phyloP scores from a whole-genome alignment of 2,329 filamentous ascomycete genomes.

The Ceratocystis lukuohia region DNA sequence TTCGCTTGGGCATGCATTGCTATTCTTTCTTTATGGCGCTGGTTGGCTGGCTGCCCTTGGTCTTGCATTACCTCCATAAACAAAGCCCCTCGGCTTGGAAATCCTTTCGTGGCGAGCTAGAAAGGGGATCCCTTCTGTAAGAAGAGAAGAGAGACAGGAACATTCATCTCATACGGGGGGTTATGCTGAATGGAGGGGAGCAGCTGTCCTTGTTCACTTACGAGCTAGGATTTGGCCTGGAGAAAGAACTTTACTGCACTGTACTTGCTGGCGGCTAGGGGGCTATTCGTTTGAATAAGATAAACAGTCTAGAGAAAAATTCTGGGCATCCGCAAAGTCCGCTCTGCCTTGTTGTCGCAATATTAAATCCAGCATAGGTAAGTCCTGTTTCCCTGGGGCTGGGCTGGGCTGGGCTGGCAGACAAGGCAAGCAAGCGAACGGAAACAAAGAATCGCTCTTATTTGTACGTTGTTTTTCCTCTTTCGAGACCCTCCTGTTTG shows the following conservation, averaged over 20 bases:
- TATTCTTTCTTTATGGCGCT: no score
- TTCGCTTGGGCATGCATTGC: no score
- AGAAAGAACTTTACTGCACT: no score
- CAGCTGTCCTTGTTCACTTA: no score
- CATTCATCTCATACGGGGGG: no score
- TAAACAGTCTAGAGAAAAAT: neutral
- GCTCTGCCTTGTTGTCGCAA: neutral
- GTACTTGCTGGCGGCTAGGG: no score
- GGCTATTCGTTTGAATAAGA: no score
- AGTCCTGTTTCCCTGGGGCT: neutral
- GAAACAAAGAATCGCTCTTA: neutral
- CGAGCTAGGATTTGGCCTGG: no score
- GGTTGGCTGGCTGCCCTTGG: neutral
- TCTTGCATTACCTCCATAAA: neutral
- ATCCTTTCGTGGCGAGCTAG: neutral
- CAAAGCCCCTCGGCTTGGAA: neutral
- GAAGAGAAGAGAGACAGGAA: no score
- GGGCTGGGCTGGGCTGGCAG: neutral
- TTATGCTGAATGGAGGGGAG: no score
- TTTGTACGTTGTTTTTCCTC: neutral
- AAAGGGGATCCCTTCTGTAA: no score
- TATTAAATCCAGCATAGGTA: neutral
- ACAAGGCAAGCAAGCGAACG: neutral
- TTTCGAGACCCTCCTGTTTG: constrained; percentile 2
- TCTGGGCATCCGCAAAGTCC: neutral